phyloP scores from a whole-genome alignment of 345 rosid species.

The Brassica rapa region DNA sequence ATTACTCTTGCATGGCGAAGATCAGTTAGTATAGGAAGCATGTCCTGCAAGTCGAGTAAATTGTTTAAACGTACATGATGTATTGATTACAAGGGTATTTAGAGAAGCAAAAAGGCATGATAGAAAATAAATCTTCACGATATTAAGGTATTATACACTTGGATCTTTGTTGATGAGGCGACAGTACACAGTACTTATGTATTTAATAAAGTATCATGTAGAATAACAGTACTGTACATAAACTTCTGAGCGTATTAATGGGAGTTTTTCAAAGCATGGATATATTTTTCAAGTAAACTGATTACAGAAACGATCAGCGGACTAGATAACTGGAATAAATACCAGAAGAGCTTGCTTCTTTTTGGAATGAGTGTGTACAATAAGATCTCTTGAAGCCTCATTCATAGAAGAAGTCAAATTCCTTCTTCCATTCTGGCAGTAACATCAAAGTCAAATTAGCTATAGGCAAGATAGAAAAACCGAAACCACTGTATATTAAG shows the following conservation, averaged over 20 bases:
- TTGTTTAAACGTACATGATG: slow-evolving; percentile 7
- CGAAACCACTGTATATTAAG: not conserved
- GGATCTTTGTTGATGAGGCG: slow-evolving; percentile 3
- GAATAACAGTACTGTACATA: not conserved
- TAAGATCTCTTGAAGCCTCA: slow-evolving; percentile 95
- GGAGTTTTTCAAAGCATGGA: not conserved
- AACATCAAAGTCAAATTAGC: slow-evolving; percentile 34
- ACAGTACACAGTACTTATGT: not conserved
- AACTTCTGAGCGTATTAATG: not conserved
- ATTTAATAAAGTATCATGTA: not conserved
- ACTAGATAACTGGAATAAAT: slow-evolving; percentile 27
- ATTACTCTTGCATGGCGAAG: slow-evolving; percentile 76
- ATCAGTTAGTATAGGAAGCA: slow-evolving; percentile 82
- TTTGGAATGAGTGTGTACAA: slow-evolving; percentile 86
- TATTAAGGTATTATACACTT: not conserved
- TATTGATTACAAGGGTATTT: slow-evolving; percentile 10
- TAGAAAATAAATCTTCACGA: not conserved
- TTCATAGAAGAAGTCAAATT: slow-evolving; percentile 86
- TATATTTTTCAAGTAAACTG: not conserved
- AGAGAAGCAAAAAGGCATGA: slow-evolving; percentile 11
- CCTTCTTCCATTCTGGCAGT: slow-evolving; percentile 89
- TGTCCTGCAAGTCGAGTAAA: slow-evolving; percentile 56
- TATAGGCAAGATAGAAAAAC: slow-evolving; percentile 7
- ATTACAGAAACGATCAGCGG: not conserved
- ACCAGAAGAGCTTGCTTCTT: slow-evolving; percentile 95